Evolutionary conservation across 768 basidiomycete species (phyloP), one percentile per base, ranked within the genome.

Genomic region (Polyporus arcularius): DNA sequence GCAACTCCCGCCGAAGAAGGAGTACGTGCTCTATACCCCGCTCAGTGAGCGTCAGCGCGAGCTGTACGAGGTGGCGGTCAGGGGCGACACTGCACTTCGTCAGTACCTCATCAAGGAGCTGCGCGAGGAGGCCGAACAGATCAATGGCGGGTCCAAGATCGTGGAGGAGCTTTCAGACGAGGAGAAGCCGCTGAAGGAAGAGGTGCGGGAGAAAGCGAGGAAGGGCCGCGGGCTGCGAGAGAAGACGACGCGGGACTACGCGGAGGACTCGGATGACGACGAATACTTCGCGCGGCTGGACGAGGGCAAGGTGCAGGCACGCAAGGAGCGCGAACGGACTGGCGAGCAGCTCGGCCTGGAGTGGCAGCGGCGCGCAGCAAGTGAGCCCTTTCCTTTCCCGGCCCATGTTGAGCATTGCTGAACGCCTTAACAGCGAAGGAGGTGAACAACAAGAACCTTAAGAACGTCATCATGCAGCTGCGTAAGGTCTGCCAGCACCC

Each of bases 401-500:
- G n/a, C 5, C 5, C 4, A 31, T 38, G 49, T 51, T 51, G 53
- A 6, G 26, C 48, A 28, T 21, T 5, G 8, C 46, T 48, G 21
- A 48, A 18, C 26, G 9, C 46, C 46, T 6, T 16, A 56, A 49
- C 61, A 95, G 94, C 85, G 57, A 91, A 88, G 70, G 84, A 89
- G 50, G 86, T 96, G 41, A 95, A 95, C 74, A 95, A 94, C 71
- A 89, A 95, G 90, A 87, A 86, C 54, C 81, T 99, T 15, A 94
- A 98, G 72, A 99, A 98, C 69, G 53, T 61, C 40, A 68, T 98
- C 58, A 98, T 99, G 96, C 96, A 98, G 72, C 81, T 98, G 4
- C 91, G 96, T 56, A 98, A 98, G 80, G 92, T 95, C 2, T 94
- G 93, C 77, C 94, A 90, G 14, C 94, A 98, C 74, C 95, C 96